phyloP scores from a whole-genome alignment of 1,139 yeast species.

The Maudiozyma humilis region DNA sequence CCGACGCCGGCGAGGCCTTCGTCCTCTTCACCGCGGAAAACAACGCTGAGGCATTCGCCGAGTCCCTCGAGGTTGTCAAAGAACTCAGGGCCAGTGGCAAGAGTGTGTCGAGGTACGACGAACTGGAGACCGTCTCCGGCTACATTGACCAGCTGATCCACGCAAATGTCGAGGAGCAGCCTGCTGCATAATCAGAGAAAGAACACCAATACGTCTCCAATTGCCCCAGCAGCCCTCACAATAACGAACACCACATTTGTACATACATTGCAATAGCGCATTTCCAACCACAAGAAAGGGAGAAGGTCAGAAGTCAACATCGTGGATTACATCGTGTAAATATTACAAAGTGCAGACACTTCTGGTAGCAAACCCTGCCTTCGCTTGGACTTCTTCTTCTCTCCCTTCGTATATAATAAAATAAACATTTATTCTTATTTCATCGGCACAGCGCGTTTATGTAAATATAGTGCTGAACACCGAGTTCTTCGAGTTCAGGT shows the following conservation, averaged over 20 bases:
- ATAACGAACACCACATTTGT: neutral
- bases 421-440: neutral
- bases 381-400: neutral
- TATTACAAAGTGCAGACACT: neutral
- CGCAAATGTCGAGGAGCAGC: slow-evolving; percentile 9
- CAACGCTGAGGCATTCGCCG: slow-evolving; percentile 38
- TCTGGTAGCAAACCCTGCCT: too few relatives aligned
- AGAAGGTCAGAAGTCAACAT: too few relatives aligned
- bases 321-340: slow-evolving; percentile 1
- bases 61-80: slow-evolving; percentile 47
- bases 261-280: neutral
- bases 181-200: neutral
- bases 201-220: neutral
- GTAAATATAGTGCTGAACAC: slow-evolving; percentile 1
- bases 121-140: slow-evolving; percentile 30
- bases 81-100: slow-evolving; percentile 32
- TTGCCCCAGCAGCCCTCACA: neutral
- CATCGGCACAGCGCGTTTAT: neutral
- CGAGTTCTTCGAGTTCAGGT: slow-evolving; percentile 2
- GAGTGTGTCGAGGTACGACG: slow-evolving; percentile 29
- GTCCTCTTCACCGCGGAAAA: slow-evolving; percentile 42
- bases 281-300: too few relatives aligned
- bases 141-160: slow-evolving; percentile 24
- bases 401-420: neutral
- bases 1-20: slow-evolving; percentile 46